phyloP scores from a whole-genome alignment of 768 basidiomycete species.

The Leccinum boreale region DNA sequence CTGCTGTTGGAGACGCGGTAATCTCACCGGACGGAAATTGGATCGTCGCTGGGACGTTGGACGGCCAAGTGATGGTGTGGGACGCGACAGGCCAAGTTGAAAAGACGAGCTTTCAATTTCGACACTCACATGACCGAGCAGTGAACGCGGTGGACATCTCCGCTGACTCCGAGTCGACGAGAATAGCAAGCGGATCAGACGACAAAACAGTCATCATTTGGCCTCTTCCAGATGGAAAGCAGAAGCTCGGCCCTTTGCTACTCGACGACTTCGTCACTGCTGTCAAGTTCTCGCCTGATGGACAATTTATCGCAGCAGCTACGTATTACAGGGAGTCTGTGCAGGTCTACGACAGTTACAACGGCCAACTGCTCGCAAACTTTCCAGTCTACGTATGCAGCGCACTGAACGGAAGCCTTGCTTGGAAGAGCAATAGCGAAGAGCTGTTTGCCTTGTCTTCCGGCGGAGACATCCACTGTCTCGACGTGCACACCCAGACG shows the following conservation, averaged over 20 bases:
- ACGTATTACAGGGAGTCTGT: not conserved
- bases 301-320: not conserved
- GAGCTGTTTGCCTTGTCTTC: not conserved
- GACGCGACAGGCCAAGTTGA: not conserved
- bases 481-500: not conserved
- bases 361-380: not conserved
- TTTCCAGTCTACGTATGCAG: not conserved
- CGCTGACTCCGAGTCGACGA: not conserved
- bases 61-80: not conserved
- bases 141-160: not conserved
- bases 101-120: not conserved
- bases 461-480: not conserved
- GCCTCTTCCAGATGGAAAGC: not conserved
- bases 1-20: not conserved
- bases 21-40: not conserved
- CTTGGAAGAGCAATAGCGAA: not conserved
- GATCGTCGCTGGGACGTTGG: not conserved
- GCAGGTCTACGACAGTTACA: not conserved
- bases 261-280: not conserved
- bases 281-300: not conserved
- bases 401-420: not conserved
- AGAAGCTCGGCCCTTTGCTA: not conserved
- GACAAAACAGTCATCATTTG: not conserved
- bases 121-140: not conserved
- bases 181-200: not conserved